Evolutionary conservation across 257 asterid genomes (phyloP).

Genomic region (Gentiana straminea): DNA sequence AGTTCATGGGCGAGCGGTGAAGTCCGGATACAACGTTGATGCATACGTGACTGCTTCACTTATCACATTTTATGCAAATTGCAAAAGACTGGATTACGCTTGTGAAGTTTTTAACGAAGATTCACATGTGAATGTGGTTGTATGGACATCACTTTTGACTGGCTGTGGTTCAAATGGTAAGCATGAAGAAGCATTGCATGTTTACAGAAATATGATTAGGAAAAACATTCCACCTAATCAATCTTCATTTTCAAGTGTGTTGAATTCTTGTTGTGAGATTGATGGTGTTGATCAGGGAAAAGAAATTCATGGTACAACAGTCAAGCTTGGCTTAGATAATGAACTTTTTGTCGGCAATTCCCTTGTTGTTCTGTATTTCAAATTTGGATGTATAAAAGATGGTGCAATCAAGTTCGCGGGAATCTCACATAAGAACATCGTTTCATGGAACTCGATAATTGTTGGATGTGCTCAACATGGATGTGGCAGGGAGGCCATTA

Average conservation of each 20-base stretch:
- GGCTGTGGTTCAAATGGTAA: constrained; percentile 48
- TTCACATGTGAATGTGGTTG: constrained; percentile 49
- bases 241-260: constrained; percentile 76
- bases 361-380: constrained; percentile 53
- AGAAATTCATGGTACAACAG: constrained; percentile 46
- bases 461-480: constrained; percentile 92
- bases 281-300: constrained; percentile 51
- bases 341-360: constrained; percentile 73
- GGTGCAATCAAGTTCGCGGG: constrained; percentile 42
- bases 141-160: constrained; percentile 87
- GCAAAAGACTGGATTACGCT: constrained; percentile 39
- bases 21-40: constrained; percentile 49
- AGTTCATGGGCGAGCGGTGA: constrained; percentile 44
- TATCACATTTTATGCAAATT: constrained; percentile 62
- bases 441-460: constrained; percentile 78
- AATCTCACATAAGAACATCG: constrained; percentile 46
- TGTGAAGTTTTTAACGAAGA: constrained; percentile 42
- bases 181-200: constrained; percentile 47
- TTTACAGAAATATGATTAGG: constrained; percentile 48
- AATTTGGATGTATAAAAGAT: constrained; percentile 48
- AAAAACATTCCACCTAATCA: constrained; percentile 63
- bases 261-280: constrained; percentile 56
- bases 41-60: constrained; percentile 47
- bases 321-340: constrained; percentile 53
- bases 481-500: constrained; percentile 48